Evolutionary conservation across 305 asterid species (phyloP), one percentile per base, ranked within the genome.

Genomic region (Fraxinus ornus): DNA sequence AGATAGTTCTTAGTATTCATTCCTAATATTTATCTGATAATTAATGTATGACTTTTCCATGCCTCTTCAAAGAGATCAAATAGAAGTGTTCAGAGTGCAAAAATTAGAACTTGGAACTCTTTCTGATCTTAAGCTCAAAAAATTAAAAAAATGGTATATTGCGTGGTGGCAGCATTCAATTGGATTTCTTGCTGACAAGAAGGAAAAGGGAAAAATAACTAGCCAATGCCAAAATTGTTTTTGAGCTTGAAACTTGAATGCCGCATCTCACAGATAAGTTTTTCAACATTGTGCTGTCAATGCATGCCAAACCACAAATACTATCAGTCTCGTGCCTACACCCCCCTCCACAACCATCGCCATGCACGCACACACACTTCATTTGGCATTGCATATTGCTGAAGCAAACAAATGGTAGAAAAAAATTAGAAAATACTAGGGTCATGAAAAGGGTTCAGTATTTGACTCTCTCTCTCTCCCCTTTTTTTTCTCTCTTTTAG

Each of bases 1-100:
- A 79, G 32, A 73, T 71, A 71, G 36, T 68, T 32, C 75, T 68
- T 30, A 68, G 76, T 15, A 71, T 32, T 71, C 44, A 33, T 71
- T 71, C 76, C 44, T 71, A n/a, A 33, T 71, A 70, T 26, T 70
- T 71, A 4, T 26, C 15, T 66, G 36, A 66, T 24, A 12, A 66
- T 71, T 7, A 33, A 33, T 33, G 13, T 33, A 28, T 28, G 41
- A 33, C 9, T 15, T 68, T 71, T 71, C 33, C 24, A 6, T 15
- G 76, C 47, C 76, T 33, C 22, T 5, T 70, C 15, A 70, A 70
- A 70, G 74, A 70, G 19, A 12, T 70, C 37, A 70, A 70, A 26
- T 30, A 30, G 41, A 70, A 28, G 39, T 30, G 17, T 4, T 30
- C 41, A 32, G 21, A 71, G 76, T 17, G 21, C 44, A 32, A 71